Conservation (phyloP, 371 early-diverging fungal species). For the Zancudomyces culisetae region DNA sequence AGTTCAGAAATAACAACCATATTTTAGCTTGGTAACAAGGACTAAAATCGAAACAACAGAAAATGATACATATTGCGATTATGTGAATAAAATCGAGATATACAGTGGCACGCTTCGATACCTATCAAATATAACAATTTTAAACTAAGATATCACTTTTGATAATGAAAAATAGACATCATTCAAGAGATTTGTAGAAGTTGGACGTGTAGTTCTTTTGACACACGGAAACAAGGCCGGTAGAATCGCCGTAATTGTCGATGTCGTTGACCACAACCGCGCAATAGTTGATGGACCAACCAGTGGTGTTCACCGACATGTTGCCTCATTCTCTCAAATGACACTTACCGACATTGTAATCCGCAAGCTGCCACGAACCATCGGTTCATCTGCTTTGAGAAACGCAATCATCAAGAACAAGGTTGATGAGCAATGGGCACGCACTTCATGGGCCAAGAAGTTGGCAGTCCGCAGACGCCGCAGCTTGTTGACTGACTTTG, state of each 20-base stretch:
- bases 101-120: too few species aligned
- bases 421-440: slow-evolving; percentile 52
- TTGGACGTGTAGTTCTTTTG: slow-evolving; percentile 93
- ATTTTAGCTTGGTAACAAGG: too few species aligned
- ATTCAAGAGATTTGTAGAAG: slow-evolving; percentile 87
- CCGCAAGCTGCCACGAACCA: slow-evolving; percentile 65
- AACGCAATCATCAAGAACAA: slow-evolving; percentile 70
- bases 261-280: slow-evolving; percentile 96
- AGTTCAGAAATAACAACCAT: too few species aligned
- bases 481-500: slow-evolving; percentile 73
- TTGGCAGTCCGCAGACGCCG: slow-evolving; percentile 57
- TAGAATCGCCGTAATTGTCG: slow-evolving; percentile 93
- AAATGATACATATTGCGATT: too few species aligned
- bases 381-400: slow-evolving; percentile 53
- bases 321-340: slow-evolving; percentile 65
- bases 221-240: slow-evolving; percentile 84
- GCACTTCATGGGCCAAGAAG: slow-evolving; percentile 90
- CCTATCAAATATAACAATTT: too few species aligned
- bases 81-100: too few species aligned
- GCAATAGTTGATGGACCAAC: slow-evolving; percentile 88
- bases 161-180: too few species aligned
- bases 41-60: too few species aligned
- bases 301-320: slow-evolving; percentile 80
- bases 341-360: slow-evolving; percentile 74
- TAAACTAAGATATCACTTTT: too few species aligned